Percentiles rank a stretch among this genome's conserved stretches.
Evolutionary conservation across 371 early-diverging fungal genomes (phyloP).

Genomic region (Mucor circinelloides): DNA sequence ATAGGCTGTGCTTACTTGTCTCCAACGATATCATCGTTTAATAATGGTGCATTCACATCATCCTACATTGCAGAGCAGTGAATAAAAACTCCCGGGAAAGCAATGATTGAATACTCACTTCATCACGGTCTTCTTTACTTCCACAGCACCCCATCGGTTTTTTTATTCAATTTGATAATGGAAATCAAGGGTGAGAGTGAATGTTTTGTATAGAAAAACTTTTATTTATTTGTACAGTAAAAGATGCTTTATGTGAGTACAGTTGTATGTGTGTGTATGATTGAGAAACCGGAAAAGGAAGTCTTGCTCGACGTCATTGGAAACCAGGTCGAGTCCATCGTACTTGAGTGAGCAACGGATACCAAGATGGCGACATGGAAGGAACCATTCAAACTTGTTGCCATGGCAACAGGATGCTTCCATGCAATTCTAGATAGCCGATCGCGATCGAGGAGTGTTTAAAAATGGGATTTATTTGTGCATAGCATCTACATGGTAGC

Average conservation of each 20-base stretch:
- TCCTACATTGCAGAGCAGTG: slow-evolving; percentile 14
- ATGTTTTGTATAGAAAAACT: background rate
- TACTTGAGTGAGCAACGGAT: background rate
- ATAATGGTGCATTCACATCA: slow-evolving; percentile 37
- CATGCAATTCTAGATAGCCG: background rate
- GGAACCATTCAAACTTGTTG: background rate
- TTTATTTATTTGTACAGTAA: background rate
- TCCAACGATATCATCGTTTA: slow-evolving; percentile 27
- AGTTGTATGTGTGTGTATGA: background rate
- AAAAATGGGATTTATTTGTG: background rate
- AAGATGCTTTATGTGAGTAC: background rate
- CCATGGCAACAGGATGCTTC: background rate
- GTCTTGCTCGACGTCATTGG: background rate
- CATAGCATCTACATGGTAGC: background rate
- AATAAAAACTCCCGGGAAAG: background rate
- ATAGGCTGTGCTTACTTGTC: slow-evolving; percentile 30
- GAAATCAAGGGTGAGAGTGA: background rate
- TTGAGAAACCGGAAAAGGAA: background rate
- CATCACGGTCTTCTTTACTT: slow-evolving; percentile 46
- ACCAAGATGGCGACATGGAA: background rate
- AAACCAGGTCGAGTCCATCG: background rate
- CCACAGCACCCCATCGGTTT: slow-evolving; percentile 49
- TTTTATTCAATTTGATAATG: background rate
- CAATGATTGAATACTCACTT: slow-evolving; percentile 22
- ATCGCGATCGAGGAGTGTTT: background rate